Percentiles rank a stretch among this genome's conserved stretches.
Evolutionary conservation across 805 yeast species (phyloP).

Genomic region (Saccharomycopsis selenospora): DNA sequence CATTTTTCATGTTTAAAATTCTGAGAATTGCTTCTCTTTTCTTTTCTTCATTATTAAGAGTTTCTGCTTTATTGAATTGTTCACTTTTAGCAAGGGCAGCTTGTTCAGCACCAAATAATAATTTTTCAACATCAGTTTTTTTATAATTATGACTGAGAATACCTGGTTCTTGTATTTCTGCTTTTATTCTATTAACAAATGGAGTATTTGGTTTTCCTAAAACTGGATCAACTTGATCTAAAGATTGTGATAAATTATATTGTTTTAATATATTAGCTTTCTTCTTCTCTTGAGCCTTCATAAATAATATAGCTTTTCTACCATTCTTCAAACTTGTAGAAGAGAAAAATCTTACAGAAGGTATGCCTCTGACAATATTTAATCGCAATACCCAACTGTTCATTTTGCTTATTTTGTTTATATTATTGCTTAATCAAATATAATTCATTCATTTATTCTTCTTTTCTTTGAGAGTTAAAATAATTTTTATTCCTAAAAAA

Average conservation of each 20-base stretch:
- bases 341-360: slow-evolving; percentile 11
- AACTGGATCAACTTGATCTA: slow-evolving; percentile 68
- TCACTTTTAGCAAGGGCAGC: slow-evolving; percentile 37
- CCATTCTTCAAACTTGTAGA: slow-evolving; percentile 17
- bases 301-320: slow-evolving; percentile 27
- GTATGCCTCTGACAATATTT: background rate
- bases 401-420: too few species aligned
- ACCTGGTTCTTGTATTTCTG: slow-evolving; percentile 59
- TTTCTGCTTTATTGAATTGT: slow-evolving; percentile 22
- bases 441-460: too few species aligned
- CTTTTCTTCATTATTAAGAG: slow-evolving; percentile 38
- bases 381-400: background rate
- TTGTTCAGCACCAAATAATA: slow-evolving; percentile 71
- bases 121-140: slow-evolving; percentile 61
- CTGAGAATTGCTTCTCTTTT: slow-evolving; percentile 66
- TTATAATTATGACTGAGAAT: slow-evolving; percentile 55
- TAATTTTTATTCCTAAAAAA: too few species aligned
- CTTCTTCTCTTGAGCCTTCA: slow-evolving; percentile 30
- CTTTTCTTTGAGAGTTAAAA: too few species aligned
- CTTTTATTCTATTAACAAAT: slow-evolving; percentile 59
- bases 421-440: too few species aligned
- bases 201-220: slow-evolving; percentile 63
- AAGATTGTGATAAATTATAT: slow-evolving; percentile 23
- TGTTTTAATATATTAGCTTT: slow-evolving; percentile 32
- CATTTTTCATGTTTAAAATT: slow-evolving; percentile 66